Evolutionary conservation across 164 flowering plant genomes (phyloP).

Genomic region (Nelumbo lutea): DNA sequence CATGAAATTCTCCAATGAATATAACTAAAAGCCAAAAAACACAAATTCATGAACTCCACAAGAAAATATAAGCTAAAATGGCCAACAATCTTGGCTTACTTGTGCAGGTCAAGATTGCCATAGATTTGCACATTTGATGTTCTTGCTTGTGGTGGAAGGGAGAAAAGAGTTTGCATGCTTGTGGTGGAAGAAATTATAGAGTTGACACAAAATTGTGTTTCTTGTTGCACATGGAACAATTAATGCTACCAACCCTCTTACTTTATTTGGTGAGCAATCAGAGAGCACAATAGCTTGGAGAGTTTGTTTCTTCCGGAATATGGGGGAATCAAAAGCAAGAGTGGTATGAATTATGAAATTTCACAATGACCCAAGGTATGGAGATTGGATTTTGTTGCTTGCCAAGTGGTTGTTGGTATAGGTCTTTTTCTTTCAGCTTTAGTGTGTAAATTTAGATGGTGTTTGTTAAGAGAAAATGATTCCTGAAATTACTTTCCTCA

Average conservation of each 20-base stretch:
- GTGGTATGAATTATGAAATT: conserved; percentile 1
- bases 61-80: background rate
- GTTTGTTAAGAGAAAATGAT: no score
- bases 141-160: background rate
- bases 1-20: no score
- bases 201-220: no score
- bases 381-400: conserved; percentile 7
- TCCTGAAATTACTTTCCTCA: no score
- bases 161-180: conserved; percentile 23
- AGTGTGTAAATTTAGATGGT: no score
- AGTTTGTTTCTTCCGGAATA: conserved; percentile 24
- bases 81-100: conserved; percentile 5
- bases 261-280: conserved; percentile 46
- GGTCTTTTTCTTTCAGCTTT: conserved; percentile 25
- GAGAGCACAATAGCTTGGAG: conserved; percentile 17
- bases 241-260: conserved; percentile 31
- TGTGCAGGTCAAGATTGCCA: background rate
- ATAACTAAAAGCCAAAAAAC: no score
- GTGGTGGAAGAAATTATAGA: conserved; percentile 30
- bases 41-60: background rate
- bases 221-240: conserved; percentile 47
- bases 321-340: conserved; percentile 17
- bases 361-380: conserved; percentile 1
- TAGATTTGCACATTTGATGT: background rate
- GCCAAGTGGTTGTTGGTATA: conserved; percentile 6